phyloP scores from a whole-genome alignment of 164 flowering plant species.

The Saururus chinensis region DNA sequence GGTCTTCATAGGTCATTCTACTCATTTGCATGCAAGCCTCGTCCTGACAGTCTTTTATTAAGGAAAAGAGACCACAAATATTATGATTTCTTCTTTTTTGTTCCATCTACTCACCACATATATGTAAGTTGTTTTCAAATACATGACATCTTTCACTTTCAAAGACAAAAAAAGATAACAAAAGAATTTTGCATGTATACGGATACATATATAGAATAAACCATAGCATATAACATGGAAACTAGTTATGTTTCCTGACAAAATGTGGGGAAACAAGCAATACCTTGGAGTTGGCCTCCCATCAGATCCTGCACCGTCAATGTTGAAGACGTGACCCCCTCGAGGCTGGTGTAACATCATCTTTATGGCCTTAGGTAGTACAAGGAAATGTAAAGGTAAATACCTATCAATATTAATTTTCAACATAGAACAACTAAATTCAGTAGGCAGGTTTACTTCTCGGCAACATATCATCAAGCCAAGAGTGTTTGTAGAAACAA shows the following conservation, averaged over 20 bases:
- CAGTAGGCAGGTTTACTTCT: constrained; percentile 47
- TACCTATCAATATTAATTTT: too few relatives aligned
- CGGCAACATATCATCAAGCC: constrained; percentile 97
- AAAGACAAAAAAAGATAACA: too few relatives aligned
- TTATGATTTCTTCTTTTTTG: too few relatives aligned
- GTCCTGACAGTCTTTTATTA: too few relatives aligned
- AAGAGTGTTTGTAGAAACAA: constrained; percentile 86
- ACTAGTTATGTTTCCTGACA: background rate
- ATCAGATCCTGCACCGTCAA: constrained; percentile 99
- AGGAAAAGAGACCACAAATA: too few relatives aligned
- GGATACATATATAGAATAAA: background rate
- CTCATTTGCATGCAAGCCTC: too few relatives aligned
- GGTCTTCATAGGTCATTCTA: too few relatives aligned
- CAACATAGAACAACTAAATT: background rate
- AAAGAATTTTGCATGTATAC: too few relatives aligned
- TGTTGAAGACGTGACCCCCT: constrained; percentile 93
- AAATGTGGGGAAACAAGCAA: background rate
- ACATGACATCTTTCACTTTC: too few relatives aligned
- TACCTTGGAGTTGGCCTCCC: constrained; percentile 98
- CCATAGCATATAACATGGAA: background rate
- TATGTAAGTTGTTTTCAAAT: too few relatives aligned
- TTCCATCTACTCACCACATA: too few relatives aligned
- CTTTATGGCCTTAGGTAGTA: constrained; percentile 57
- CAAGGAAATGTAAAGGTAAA: too few relatives aligned
- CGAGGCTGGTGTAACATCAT: constrained; percentile 81